These are phyloP conservation scores for Sphenostylis stenocarpa DNA, from an alignment of 306 rosid genomes.

Conservation along the genomic window DNA sequence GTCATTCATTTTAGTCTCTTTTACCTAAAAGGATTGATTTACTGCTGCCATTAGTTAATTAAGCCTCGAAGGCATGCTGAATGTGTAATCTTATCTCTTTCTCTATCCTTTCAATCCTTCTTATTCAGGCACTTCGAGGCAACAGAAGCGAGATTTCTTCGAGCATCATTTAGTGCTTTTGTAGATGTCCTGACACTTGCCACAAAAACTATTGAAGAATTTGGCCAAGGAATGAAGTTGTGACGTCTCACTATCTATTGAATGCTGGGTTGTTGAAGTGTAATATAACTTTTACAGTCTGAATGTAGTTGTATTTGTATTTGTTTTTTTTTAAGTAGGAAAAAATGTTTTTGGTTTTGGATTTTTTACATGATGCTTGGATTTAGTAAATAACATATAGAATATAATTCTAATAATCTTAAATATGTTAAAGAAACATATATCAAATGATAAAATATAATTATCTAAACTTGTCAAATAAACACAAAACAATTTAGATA, in stretches of 20 bases:
- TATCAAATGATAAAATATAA: no score
- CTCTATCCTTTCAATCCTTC: background rate
- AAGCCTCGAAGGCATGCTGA: background rate
- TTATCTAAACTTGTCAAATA: no score
- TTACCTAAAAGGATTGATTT: background rate
- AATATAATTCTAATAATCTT: no score
- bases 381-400: background rate
- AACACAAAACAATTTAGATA: no score
- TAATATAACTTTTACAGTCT: background rate
- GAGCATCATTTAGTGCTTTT: constrained; percentile 85
- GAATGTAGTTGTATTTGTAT: background rate
- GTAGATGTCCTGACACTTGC: constrained; percentile 76
- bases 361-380: background rate
- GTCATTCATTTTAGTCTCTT: background rate
- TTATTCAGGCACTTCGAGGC: constrained; percentile 81
- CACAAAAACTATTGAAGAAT: constrained; percentile 82
- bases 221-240: constrained; percentile 62
- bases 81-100: background rate
- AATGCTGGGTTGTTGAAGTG: constrained; percentile 1
- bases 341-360: background rate
- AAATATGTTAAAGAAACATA: no score
- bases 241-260: constrained; percentile 30
- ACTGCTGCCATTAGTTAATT: background rate
- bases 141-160: constrained; percentile 85
- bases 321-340: background rate